phyloP scores from a whole-genome alignment of 129 eudicot genomes.

The Tagetes erecta region DNA sequence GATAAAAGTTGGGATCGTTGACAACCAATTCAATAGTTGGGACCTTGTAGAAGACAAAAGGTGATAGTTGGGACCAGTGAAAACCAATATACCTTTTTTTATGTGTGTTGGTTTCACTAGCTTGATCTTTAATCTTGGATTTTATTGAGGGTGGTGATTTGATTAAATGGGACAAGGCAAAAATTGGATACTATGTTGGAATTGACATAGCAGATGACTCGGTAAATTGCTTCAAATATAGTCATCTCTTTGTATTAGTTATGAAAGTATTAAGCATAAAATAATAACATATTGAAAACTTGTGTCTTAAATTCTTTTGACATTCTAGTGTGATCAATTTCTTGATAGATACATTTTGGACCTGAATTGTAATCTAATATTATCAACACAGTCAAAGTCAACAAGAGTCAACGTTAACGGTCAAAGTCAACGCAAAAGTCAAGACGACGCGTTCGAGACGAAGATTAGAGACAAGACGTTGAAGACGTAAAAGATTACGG shows the following conservation, averaged over 20 bases:
- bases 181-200: constrained; percentile 91
- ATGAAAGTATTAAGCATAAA: background rate
- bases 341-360: background rate
- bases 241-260: background rate
- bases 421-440: too few relatives aligned
- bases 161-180: constrained; percentile 99
- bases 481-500: too few relatives aligned
- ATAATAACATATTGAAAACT: background rate
- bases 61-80: too few relatives aligned
- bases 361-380: too few relatives aligned
- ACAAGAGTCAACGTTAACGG: too few relatives aligned
- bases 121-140: constrained; percentile 16
- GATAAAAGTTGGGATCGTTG: too few relatives aligned
- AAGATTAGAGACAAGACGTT: too few relatives aligned
- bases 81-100: background rate
- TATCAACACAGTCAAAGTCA: too few relatives aligned
- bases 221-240: constrained; percentile 41
- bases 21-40: too few relatives aligned
- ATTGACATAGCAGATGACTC: constrained; percentile 98
- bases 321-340: background rate
- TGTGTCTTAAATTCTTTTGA: background rate
- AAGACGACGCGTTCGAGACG: too few relatives aligned
- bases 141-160: constrained; percentile 87
- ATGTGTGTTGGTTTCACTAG: constrained; percentile 3
- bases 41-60: too few relatives aligned